Conservation (phyloP, 2,329 filamentous ascomycete genomes). For the Chaetomium sp. region DNA sequence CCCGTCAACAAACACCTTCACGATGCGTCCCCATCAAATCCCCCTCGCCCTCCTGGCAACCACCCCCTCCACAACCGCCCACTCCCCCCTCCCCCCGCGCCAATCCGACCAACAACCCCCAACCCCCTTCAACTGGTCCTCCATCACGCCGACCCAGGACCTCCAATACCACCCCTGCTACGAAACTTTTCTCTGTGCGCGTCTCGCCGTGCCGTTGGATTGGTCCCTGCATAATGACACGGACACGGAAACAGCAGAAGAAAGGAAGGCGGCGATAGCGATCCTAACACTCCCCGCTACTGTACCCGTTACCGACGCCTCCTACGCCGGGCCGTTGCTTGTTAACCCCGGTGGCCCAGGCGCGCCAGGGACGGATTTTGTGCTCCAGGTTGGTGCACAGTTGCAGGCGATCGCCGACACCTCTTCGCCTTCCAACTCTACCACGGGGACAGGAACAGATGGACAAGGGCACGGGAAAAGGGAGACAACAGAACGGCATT, state of each 20-base stretch:
- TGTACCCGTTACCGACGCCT: slow-evolving; percentile 25
- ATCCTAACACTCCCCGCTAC: slow-evolving; percentile 30
- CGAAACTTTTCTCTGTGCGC: slow-evolving; percentile 31
- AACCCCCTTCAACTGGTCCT: slow-evolving; percentile 7
- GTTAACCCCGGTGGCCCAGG: slow-evolving; percentile 42
- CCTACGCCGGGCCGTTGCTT: slow-evolving; percentile 35
- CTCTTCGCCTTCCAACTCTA: no score
- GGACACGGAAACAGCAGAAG: not conserved
- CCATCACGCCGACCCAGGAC: slow-evolving; percentile 8
- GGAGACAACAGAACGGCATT: slow-evolving; percentile 19
- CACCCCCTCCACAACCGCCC: no score
- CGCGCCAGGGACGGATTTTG: slow-evolving; percentile 32
- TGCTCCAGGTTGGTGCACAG: slow-evolving; percentile 20
- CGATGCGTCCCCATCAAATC: no score
- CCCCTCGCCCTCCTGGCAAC: no score
- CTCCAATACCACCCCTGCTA: slow-evolving; percentile 15
- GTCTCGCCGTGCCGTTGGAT: slow-evolving; percentile 41
- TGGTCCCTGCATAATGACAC: slow-evolving; percentile 29
- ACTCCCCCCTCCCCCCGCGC: no score
- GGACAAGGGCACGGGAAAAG: no score
- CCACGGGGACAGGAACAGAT: no score
- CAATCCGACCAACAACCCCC: no score
- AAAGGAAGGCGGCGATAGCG: slow-evolving; percentile 29
- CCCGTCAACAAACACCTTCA: no score
- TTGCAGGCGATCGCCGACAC: slow-evolving; percentile 32